Conservation (phyloP, 2,329 filamentous ascomycete species). For the Xylaria hypoxylon region DNA sequence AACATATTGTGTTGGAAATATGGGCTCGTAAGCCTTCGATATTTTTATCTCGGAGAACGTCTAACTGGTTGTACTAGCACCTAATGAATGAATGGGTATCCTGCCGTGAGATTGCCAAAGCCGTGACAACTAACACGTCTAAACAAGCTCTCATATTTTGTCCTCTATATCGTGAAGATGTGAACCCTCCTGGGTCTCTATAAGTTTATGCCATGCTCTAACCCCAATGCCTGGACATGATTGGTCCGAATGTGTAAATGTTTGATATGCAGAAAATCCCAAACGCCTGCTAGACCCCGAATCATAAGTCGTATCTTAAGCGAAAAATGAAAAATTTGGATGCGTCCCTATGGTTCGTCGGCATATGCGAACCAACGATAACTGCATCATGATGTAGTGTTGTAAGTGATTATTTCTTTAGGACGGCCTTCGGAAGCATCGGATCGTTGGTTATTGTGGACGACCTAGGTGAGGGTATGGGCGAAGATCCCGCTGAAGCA, state of each 20-base stretch:
- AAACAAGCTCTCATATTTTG: background rate
- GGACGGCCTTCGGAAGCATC: constrained; percentile 28
- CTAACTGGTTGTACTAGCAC: constrained; percentile 2
- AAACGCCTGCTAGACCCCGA: constrained; percentile 15
- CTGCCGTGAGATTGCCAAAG: background rate
- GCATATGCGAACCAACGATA: background rate
- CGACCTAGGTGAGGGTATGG: constrained; percentile 25
- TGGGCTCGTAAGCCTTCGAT: background rate
- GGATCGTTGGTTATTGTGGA: constrained; percentile 19
- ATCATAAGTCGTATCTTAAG: constrained; percentile 20
- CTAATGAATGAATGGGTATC: constrained; percentile 22
- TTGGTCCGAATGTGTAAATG: constrained; percentile 12
- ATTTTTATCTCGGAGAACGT: constrained; percentile 7
- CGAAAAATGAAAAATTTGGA: background rate
- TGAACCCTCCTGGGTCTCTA: constrained; percentile 17
- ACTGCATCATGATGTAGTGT: background rate
- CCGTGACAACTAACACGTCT: background rate
- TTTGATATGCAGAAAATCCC: constrained; percentile 22
- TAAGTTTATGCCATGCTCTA: constrained; percentile 8
- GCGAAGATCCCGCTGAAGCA: constrained; percentile 5
- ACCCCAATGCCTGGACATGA: constrained; percentile 23
- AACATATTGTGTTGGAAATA: background rate
- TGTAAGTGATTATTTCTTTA: constrained; percentile 11
- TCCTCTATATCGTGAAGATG: constrained; percentile 17
- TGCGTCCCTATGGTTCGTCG: background rate